These are phyloP conservation scores for Pontederia crassipes DNA, from an alignment of 176 grass and related monocot genomes.

Conservation along the genomic window DNA sequence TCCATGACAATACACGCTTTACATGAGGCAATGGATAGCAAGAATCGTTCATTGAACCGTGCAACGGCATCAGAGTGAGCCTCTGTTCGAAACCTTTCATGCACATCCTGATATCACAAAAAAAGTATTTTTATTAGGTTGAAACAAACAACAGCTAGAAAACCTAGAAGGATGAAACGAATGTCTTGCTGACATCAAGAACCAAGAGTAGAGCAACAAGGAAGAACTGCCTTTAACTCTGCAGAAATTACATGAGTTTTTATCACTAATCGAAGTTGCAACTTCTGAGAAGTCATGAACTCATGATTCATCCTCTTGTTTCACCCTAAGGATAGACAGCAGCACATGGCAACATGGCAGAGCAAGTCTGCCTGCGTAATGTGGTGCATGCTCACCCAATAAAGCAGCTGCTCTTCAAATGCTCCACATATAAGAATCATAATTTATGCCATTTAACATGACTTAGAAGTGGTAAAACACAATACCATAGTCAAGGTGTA, in stretches of 20 bases:
- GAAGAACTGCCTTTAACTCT: too few relatives aligned
- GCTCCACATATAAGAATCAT: not conserved
- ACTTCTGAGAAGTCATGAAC: too few relatives aligned
- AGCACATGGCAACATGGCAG: too few relatives aligned
- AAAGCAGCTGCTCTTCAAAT: not conserved
- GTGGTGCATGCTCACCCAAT: too few relatives aligned
- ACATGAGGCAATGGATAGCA: constrained; percentile 79
- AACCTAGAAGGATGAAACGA: too few relatives aligned
- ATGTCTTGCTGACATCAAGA: too few relatives aligned
- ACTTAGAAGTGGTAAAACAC: constrained; percentile 6
- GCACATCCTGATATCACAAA: constrained; percentile 62
- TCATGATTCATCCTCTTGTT: too few relatives aligned
- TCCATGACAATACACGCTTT: constrained; percentile 95
- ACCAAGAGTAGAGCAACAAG: too few relatives aligned
- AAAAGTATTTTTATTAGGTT: not conserved
- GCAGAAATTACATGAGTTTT: too few relatives aligned
- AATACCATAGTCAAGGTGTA: constrained; percentile 96
- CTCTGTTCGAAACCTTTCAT: constrained; percentile 94
- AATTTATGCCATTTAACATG: not conserved
- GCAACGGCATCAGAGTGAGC: constrained; percentile 58
- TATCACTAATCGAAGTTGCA: too few relatives aligned
- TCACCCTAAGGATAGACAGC: too few relatives aligned
- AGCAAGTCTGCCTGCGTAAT: too few relatives aligned
- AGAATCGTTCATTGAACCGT: constrained; percentile 89
- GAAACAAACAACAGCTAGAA: not conserved